These are phyloP conservation scores for Fusarium floridanum DNA, from an alignment of 2,329 filamentous ascomycete genomes.

Conservation along the genomic window DNA sequence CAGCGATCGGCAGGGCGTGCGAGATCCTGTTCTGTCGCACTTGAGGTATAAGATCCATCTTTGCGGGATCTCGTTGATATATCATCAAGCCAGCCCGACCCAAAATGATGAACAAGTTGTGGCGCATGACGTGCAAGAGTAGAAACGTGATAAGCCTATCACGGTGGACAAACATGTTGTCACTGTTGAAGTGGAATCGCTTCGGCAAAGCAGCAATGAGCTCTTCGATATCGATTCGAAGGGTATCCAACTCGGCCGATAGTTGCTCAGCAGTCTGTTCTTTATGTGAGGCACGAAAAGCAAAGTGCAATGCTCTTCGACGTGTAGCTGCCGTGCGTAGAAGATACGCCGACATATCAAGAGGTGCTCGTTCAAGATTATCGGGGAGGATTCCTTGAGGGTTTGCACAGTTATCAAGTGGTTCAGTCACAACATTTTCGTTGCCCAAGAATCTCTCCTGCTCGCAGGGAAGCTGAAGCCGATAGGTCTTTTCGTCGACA, in stretches of 20 bases:
- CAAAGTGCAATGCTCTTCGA: conserved; percentile 13
- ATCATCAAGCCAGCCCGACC: neutral
- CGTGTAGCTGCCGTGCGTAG: conserved; percentile 12
- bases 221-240: neutral
- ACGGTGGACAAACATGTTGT: neutral
- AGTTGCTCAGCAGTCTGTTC: neutral
- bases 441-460: conserved; percentile 8
- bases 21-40: neutral
- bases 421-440: neutral
- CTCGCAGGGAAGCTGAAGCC: conserved; percentile 14
- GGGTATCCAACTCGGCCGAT: neutral
- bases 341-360: conserved; percentile 19
- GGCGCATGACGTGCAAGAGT: neutral
- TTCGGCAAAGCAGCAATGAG: neutral
- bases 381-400: neutral
- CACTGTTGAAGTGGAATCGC: neutral
- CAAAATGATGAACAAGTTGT: neutral
- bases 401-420: neutral
- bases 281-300: neutral
- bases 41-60: neutral
- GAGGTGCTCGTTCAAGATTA: conserved; percentile 2
- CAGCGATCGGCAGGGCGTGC: neutral
- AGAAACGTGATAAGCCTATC: neutral
- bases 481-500: conserved; percentile 17
- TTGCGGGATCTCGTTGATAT: neutral